Conservation (phyloP, 1,284 basidiomycete genomes). For the Albatrellus sp. region DNA sequence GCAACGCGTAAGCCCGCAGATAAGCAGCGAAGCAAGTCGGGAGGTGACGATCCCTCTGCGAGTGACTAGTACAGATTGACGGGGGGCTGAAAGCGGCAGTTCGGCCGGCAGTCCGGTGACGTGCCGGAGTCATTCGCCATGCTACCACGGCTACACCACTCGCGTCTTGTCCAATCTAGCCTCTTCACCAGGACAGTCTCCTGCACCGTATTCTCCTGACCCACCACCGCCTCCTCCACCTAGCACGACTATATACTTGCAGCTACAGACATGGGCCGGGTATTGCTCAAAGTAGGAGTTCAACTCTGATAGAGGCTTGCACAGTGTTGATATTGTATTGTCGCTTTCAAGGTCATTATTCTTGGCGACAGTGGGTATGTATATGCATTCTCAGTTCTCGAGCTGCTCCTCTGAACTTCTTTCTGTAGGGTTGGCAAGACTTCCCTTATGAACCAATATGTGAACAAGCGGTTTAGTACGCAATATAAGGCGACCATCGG, state of each 20-base stretch:
- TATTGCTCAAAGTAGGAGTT: constrained; percentile 79
- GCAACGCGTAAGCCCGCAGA: constrained; percentile 5
- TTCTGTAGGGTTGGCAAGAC: constrained; percentile 89
- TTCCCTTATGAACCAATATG: constrained; percentile 99
- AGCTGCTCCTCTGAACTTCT: not conserved
- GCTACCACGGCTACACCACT: not conserved
- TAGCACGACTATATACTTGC: constrained; percentile 8
- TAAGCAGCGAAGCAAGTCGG: not conserved
- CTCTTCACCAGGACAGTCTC: not conserved
- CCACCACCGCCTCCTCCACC: constrained; percentile 5
- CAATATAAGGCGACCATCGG: constrained; percentile 99
- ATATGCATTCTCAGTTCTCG: constrained; percentile 3
- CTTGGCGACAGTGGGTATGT: constrained; percentile 94
- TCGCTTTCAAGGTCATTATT: constrained; percentile 75
- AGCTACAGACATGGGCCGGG: constrained; percentile 56
- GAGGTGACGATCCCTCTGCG: not conserved
- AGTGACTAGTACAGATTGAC: not conserved
- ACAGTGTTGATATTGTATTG: constrained; percentile 9
- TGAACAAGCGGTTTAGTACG: constrained; percentile 99
- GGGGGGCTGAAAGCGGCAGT: constrained; percentile 1
- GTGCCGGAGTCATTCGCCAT: not conserved
- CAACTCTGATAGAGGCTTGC: not conserved
- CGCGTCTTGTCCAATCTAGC: not conserved
- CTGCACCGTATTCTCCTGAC: constrained; percentile 1
- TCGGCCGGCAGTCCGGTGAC: not conserved